Evolutionary conservation across 352 stramenopile genomes (phyloP).

Genomic region (Thraustotheca clavata): DNA sequence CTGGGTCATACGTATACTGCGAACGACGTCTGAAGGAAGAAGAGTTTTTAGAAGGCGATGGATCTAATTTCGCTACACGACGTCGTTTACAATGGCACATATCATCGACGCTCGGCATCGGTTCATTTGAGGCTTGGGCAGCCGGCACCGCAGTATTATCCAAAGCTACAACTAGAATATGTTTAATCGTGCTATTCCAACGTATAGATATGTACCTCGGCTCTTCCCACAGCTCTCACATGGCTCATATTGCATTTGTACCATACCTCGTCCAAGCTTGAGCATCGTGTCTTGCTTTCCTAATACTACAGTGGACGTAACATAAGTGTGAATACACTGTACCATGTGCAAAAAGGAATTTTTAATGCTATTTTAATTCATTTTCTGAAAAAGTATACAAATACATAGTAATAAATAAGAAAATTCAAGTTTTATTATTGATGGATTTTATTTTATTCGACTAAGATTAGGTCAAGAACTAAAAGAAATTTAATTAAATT

Average conservation of each 20-base stretch:
- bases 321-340: too few species aligned
- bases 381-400: too few species aligned
- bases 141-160: slow-evolving; percentile 2
- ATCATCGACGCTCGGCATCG: not conserved
- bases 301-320: too few species aligned
- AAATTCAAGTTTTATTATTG: too few species aligned
- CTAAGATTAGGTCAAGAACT: too few species aligned
- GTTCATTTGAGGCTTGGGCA: not conserved
- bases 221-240: slow-evolving; percentile 20
- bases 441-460: too few species aligned
- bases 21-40: not conserved
- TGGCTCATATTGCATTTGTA: slow-evolving; percentile 16
- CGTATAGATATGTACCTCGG: slow-evolving; percentile 9
- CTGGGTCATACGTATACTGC: not conserved
- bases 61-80: not conserved
- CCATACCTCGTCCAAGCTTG: slow-evolving; percentile 9
- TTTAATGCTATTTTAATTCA: too few species aligned
- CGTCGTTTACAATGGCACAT: slow-evolving; percentile 16
- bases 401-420: too few species aligned
- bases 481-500: too few species aligned
- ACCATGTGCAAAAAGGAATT: too few species aligned
- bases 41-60: not conserved
- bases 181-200: not conserved
- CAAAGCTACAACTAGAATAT: slow-evolving; percentile 4
- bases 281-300: not conserved